A percentile compares a stretch with the other conserved stretches of the same genome.
Conservation (phyloP, 495 filamentous ascomycete species). For the Pyrenopolyporus hunteri region DNA sequence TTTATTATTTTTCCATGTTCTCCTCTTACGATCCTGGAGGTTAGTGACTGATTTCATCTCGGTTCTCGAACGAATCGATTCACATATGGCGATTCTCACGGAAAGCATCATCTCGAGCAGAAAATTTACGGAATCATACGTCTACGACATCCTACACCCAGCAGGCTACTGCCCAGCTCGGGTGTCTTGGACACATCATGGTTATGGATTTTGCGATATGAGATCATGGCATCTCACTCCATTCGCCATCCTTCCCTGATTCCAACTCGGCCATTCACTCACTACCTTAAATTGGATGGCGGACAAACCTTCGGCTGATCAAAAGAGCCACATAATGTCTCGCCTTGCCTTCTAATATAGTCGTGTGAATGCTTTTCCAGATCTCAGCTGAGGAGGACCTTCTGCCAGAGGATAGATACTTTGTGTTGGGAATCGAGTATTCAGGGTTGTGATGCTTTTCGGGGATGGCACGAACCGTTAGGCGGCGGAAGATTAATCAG, state of each 20-base stretch:
- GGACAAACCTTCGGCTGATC: conserved; percentile 31
- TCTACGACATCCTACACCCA: conserved; percentile 62
- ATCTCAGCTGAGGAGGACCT: conserved; percentile 42
- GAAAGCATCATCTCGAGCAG: conserved; percentile 61
- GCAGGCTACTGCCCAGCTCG: conserved; percentile 56
- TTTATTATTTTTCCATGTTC: conserved; percentile 31
- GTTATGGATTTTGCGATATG: conserved; percentile 64
- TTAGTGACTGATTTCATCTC: conserved; percentile 39
- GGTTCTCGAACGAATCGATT: conserved; percentile 39
- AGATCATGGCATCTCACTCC: conserved; percentile 31
- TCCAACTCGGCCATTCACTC: conserved; percentile 25
- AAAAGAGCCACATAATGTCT: conserved; percentile 26
- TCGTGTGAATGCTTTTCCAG: conserved; percentile 39
- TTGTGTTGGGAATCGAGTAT: conserved; percentile 43
- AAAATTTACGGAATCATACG: conserved; percentile 59
- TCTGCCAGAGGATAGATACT: conserved; percentile 43
- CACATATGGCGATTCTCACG: conserved; percentile 44
- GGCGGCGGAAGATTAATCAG: conserved; percentile 9
- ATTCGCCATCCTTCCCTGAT: conserved; percentile 23
- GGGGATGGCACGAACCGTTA: conserved; percentile 21
- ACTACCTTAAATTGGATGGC: conserved; percentile 31
- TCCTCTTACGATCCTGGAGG: conserved; percentile 40
- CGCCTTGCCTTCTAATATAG: conserved; percentile 41
- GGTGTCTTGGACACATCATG: conserved; percentile 66
- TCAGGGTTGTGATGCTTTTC: conserved; percentile 38